Evolutionary conservation across 2,329 filamentous ascomycete species (phyloP), one percentile per base, ranked within the genome.

Genomic region (Pseudocercospora fijiensis): DNA sequence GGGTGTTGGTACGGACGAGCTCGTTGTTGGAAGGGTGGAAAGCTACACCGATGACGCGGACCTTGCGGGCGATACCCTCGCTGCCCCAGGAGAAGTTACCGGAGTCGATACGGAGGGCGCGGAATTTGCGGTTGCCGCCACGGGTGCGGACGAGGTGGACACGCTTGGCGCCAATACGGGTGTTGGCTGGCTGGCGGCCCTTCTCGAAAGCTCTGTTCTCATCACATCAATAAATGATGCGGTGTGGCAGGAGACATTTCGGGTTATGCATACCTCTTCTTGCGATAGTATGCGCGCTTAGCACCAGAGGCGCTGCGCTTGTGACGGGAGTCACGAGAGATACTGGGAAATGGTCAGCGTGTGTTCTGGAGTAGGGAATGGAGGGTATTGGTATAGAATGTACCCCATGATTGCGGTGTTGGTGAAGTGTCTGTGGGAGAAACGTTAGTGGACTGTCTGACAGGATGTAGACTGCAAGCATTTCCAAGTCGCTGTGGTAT

Each of bases 21-120:
- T 99, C 95, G 92, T 99, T 99, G 93, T 99, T 99, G 82, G 94
- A 97, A 70, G 95, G 96, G 85, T 99, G 96, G 91, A 92, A 99
- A 81, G 89, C 90, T 84, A 99, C 96, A 78, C 86, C 92, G 82
- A 99, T 97, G 82, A 99, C 91, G 86, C 96, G 95, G 83, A 91
- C 92, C 90, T 99, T 99, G 89, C 95, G 94, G 84, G 94, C 91
- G 83, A 92, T 86, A 79, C 94, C 93, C 88, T 99, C 95, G 73
- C 92, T 97, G 78, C 91, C 94, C 95, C 95, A 99, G 78, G 93
- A 93, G 85, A 98, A 99, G 90, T 99, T 99, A 81, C 95, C 95
- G 73, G 92, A 89, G 81, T 99, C 95, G 85, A 99, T 91, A 84
- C 95, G 95, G 75, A 99, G 93, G 76, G 90, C 95, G 84, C 95